Evolutionary conservation across 306 rosid genomes (phyloP).

Genomic region (Cucurbita argyrosperma): DNA sequence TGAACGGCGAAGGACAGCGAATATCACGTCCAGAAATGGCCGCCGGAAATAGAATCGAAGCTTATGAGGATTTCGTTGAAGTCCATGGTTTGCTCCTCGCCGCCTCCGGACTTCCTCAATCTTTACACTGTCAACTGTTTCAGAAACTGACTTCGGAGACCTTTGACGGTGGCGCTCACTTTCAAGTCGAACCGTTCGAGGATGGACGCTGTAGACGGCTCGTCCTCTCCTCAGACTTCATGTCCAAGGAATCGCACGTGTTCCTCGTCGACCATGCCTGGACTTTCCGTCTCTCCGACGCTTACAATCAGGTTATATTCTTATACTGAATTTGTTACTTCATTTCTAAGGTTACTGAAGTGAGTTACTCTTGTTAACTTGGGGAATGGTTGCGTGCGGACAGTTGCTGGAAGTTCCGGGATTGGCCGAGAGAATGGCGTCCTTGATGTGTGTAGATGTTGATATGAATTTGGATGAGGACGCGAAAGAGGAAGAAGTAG

Average conservation of each 20-base stretch:
- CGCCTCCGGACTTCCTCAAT: slow-evolving; percentile 58
- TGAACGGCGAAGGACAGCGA: background rate
- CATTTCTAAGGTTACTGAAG: background rate
- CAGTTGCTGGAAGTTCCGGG: slow-evolving; percentile 75
- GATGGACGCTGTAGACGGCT: slow-evolving; percentile 53
- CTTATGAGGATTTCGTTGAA: slow-evolving; percentile 55
- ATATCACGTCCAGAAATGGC: slow-evolving; percentile 15
- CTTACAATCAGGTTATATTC: slow-evolving; percentile 54
- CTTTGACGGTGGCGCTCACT: slow-evolving; percentile 71
- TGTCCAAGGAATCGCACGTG: slow-evolving; percentile 42
- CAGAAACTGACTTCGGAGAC: slow-evolving; percentile 50
- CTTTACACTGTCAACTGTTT: slow-evolving; percentile 46
- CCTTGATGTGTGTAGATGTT: slow-evolving; percentile 68
- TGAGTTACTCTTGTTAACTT: background rate
- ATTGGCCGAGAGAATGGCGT: slow-evolving; percentile 75
- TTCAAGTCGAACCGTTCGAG: slow-evolving; percentile 56
- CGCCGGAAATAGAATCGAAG: slow-evolving; percentile 27
- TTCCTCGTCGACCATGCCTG: slow-evolving; percentile 93
- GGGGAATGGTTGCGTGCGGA: background rate
- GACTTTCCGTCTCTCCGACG: slow-evolving; percentile 90
- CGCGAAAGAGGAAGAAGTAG: slow-evolving; percentile 19
- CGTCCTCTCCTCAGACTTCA: slow-evolving; percentile 37
- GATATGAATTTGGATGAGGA: slow-evolving; percentile 32
- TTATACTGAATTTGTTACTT: background rate
- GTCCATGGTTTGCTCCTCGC: slow-evolving; percentile 57